Evolutionary conservation across 768 basidiomycete genomes (phyloP).

Genomic region (Gloeopeniophorella convolvens): DNA sequence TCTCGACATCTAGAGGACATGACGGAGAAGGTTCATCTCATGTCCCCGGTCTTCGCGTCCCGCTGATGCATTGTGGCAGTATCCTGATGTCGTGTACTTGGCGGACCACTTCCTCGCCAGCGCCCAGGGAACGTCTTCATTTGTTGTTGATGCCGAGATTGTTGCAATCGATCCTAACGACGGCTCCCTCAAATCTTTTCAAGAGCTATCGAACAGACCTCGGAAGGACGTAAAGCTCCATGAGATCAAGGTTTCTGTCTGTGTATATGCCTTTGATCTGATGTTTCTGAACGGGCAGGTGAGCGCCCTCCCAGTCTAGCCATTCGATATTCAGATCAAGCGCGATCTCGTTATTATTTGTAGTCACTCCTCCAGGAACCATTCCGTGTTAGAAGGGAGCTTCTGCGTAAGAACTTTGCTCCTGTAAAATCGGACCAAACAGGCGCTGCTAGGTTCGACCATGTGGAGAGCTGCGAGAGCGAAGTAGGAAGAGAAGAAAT

Average conservation of each 20-base stretch:
- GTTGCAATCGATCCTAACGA: constrained; percentile 69
- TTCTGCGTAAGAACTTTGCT: constrained; percentile 61
- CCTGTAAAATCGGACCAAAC: constrained; percentile 39
- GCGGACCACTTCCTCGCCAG: constrained; percentile 44
- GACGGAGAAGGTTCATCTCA: constrained; percentile 65
- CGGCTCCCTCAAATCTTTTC: constrained; percentile 70
- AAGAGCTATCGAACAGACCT: constrained; percentile 79
- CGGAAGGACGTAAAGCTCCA: constrained; percentile 73
- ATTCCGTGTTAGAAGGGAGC: constrained; percentile 62
- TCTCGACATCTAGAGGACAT: constrained; percentile 89
- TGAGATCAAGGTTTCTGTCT: constrained; percentile 72
- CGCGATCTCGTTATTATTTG: constrained; percentile 8
- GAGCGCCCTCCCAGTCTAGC: constrained; percentile 25
- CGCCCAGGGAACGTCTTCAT: constrained; percentile 42
- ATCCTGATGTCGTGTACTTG: constrained; percentile 71
- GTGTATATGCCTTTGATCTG: constrained; percentile 84
- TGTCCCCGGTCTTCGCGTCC: constrained; percentile 11
- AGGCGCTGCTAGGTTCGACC: constrained; percentile 55
- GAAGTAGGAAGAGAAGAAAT: constrained; percentile 53
- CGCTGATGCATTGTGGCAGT: constrained; percentile 37
- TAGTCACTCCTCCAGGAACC: constrained; percentile 63
- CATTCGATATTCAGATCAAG: constrained; percentile 6
- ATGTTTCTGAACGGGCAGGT: constrained; percentile 83
- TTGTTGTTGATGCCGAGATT: constrained; percentile 82
- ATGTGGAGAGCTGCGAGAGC: constrained; percentile 70